These are phyloP conservation scores for Penicillium pancosmium DNA, from an alignment of 495 filamentous ascomycete species.

Conservation along the genomic window DNA sequence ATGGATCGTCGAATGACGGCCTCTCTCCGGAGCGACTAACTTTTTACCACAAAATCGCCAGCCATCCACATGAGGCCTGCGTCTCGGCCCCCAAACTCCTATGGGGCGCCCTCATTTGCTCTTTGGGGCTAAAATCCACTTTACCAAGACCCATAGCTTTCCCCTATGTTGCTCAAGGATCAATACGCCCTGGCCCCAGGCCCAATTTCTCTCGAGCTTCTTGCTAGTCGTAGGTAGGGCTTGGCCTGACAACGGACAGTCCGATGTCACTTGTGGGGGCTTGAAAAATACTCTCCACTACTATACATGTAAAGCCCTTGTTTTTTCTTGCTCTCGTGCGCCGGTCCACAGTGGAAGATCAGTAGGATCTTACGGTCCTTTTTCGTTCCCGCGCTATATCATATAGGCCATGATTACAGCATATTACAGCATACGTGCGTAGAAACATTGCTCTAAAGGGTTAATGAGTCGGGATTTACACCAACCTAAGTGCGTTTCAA, in stretches of 20 bases:
- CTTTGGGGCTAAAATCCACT: slow-evolving; percentile 26
- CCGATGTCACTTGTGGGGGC: slow-evolving; percentile 28
- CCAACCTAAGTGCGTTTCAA: slow-evolving; percentile 21
- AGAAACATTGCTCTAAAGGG: slow-evolving; percentile 9
- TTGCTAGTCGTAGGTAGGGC: slow-evolving; percentile 13
- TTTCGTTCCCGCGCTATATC: slow-evolving; percentile 12
- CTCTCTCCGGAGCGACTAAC: slow-evolving; percentile 17
- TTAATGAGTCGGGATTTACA: slow-evolving; percentile 6
- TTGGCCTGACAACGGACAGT: slow-evolving; percentile 18
- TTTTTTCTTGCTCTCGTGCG: not conserved
- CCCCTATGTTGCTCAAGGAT: slow-evolving; percentile 23
- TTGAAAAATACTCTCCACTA: slow-evolving; percentile 10
- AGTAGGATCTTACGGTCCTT: slow-evolving; percentile 18
- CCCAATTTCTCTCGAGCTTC: slow-evolving; percentile 18
- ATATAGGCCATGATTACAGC: slow-evolving; percentile 25
- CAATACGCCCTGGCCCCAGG: slow-evolving; percentile 27
- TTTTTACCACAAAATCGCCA: slow-evolving; percentile 9
- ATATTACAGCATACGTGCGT: slow-evolving; percentile 11
- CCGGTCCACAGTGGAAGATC: slow-evolving; percentile 26
- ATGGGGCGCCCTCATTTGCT: slow-evolving; percentile 15
- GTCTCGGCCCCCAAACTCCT: slow-evolving; percentile 28
- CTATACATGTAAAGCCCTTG: not conserved
- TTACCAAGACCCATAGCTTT: slow-evolving; percentile 14
- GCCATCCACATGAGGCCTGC: slow-evolving; percentile 13
- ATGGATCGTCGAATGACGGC: slow-evolving; percentile 14